These are phyloP conservation scores for Azolla pinnata DNA, from an alignment of 75 land plant genomes.

Conservation along the genomic window DNA sequence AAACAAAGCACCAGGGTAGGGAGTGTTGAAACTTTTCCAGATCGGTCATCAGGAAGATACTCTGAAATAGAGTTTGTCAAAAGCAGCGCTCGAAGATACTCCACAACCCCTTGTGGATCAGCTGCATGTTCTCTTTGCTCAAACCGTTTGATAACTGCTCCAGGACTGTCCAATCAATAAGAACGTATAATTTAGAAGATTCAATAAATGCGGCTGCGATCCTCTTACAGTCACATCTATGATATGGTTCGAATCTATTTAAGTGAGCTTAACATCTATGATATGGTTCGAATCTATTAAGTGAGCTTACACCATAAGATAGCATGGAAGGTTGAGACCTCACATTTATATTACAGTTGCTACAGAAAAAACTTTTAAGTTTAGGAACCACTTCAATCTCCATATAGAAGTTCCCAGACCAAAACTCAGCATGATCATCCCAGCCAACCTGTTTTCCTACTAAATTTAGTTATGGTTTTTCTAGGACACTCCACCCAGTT, in stretches of 20 bases:
- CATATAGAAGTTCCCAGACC: no score
- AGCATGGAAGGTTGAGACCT: no score
- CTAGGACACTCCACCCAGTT: no score
- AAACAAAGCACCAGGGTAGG: slow-evolving; percentile 83
- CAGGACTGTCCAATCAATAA: slow-evolving; percentile 49
- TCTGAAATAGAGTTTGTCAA: slow-evolving; percentile 80
- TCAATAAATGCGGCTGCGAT: not conserved
- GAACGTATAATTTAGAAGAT: not conserved
- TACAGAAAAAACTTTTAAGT: no score
- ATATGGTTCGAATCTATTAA: no score
- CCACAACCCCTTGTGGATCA: slow-evolving; percentile 75
- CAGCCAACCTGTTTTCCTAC: no score
- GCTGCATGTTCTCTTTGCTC: slow-evolving; percentile 81
- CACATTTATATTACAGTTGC: no score
- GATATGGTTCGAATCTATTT: not conserved
- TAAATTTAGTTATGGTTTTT: no score
- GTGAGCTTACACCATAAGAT: no score
- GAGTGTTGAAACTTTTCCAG: slow-evolving; percentile 66
- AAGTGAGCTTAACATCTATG: no score
- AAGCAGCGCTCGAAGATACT: slow-evolving; percentile 88
- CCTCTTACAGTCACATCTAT: not conserved
- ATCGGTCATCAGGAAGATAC: slow-evolving; percentile 76
- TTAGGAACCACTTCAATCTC: no score
- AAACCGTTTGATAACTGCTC: slow-evolving; percentile 83
- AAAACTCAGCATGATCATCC: no score